phyloP scores from a whole-genome alignment of 352 stramenopile species.

The Phytophthora nicotianae region DNA sequence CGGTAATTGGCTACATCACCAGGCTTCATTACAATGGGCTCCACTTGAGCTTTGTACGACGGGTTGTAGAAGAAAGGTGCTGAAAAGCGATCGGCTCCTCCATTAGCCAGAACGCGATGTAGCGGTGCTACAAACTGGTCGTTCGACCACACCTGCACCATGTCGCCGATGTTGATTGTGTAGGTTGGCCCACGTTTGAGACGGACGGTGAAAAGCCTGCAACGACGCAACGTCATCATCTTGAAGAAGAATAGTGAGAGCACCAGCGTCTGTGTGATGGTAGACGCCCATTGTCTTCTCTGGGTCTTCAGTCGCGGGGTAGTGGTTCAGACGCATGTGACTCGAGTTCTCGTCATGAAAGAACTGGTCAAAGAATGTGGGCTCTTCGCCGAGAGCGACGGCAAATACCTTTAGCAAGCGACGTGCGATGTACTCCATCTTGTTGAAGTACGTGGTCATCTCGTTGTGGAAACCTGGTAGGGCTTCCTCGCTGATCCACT shows the following conservation, averaged over 20 bases:
- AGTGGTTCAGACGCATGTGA: constrained; percentile 92
- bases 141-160: constrained; percentile 65
- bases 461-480: constrained; percentile 60
- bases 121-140: constrained; percentile 56
- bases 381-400: constrained; percentile 42
- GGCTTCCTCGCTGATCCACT: constrained; percentile 54
- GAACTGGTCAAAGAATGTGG: constrained; percentile 60
- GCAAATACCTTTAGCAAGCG: constrained; percentile 58
- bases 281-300: constrained; percentile 42
- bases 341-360: constrained; percentile 76
- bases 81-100: constrained; percentile 39
- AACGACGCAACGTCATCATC: constrained; percentile 55
- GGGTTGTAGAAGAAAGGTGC: constrained; percentile 71
- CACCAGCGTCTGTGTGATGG: constrained; percentile 38
- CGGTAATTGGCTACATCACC: constrained; percentile 59
- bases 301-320: constrained; percentile 60
- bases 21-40: constrained; percentile 52
- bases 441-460: constrained; percentile 45
- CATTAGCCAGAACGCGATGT: constrained; percentile 54
- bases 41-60: constrained; percentile 57
- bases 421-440: constrained; percentile 51
- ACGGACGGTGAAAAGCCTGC: constrained; percentile 47
- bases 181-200: constrained; percentile 51
- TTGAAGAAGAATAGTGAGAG: constrained; percentile 59
- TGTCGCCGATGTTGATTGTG: constrained; percentile 72